These are phyloP conservation scores for Xerocomus minutiporus DNA, from an alignment of 1,284 basidiomycete genomes.

Conservation along the genomic window DNA sequence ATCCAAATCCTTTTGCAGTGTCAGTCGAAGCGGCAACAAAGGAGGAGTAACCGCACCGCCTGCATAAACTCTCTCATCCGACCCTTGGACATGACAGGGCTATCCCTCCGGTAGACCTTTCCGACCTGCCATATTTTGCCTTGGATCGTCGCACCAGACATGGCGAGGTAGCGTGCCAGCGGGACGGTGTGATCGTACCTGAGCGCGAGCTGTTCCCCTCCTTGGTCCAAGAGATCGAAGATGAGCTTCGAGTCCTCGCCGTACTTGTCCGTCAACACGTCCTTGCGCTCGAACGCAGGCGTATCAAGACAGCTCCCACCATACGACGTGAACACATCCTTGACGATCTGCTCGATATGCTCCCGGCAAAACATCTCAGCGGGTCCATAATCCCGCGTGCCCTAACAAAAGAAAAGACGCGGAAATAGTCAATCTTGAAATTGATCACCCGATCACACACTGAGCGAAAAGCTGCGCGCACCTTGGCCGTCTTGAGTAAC, in stretches of 20 bases:
- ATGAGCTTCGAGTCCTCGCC: constrained; percentile 98
- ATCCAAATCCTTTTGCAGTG: constrained; percentile 80
- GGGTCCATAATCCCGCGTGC: constrained; percentile 94
- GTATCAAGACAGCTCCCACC: constrained; percentile 95
- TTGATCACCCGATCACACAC: not conserved
- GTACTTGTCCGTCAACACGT: constrained; percentile 93
- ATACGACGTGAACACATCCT: constrained; percentile 84
- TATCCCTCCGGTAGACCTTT: constrained; percentile 96
- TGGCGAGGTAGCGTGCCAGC: constrained; percentile 92
- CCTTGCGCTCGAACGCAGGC: constrained; percentile 96
- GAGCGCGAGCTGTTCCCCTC: constrained; percentile 94
- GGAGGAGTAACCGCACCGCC: constrained; percentile 59
- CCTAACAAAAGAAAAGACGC: constrained; percentile 43
- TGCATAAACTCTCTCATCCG: constrained; percentile 99
- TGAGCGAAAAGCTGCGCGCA: constrained; percentile 31
- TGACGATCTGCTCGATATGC: constrained; percentile 86
- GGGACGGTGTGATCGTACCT: constrained; percentile 98
- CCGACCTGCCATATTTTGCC: constrained; percentile 95
- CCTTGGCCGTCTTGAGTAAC: constrained; percentile 79
- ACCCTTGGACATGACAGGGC: constrained; percentile 96
- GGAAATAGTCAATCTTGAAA: not conserved
- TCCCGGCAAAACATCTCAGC: constrained; percentile 91
- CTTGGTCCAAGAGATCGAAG: constrained; percentile 97
- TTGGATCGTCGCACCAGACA: constrained; percentile 77
- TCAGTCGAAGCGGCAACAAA: not conserved